Percentiles rank a stretch among this genome's conserved stretches.
Conservation (phyloP, 495 filamentous ascomycete genomes). For the Darksidea phi region DNA sequence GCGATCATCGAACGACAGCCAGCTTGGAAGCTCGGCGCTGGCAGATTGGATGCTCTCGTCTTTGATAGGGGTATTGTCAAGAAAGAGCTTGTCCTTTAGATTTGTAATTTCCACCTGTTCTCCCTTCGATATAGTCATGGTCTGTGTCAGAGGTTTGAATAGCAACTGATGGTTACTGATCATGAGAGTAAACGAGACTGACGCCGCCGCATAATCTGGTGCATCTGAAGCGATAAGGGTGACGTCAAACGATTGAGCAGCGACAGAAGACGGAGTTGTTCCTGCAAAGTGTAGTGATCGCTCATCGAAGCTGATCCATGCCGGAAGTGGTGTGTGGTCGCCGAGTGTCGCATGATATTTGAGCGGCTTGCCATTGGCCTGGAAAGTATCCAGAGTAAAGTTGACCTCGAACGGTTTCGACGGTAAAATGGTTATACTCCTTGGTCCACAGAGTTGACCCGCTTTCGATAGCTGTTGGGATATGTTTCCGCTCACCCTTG, state of each 20-base stretch:
- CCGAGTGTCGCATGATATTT: constrained; percentile 72
- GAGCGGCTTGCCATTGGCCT: constrained; percentile 31
- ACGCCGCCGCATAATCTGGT: constrained; percentile 67
- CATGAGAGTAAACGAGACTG: constrained; percentile 64
- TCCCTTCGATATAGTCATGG: constrained; percentile 41
- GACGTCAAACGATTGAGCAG: constrained; percentile 71
- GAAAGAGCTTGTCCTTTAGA: constrained; percentile 54
- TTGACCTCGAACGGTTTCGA: constrained; percentile 33
- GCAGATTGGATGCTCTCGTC: constrained; percentile 51
- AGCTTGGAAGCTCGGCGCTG: constrained; percentile 58
- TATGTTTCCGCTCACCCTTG: constrained; percentile 25
- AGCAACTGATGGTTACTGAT: constrained; percentile 58
- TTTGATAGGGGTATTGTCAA: constrained; percentile 59
- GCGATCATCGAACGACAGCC: constrained; percentile 67
- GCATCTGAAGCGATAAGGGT: constrained; percentile 78
- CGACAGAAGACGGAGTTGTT: constrained; percentile 62
- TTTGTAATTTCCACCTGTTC: constrained; percentile 54
- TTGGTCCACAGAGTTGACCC: constrained; percentile 38
- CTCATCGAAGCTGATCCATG: constrained; percentile 78
- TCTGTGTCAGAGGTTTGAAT: constrained; percentile 24
- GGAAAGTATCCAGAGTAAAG: constrained; percentile 38
- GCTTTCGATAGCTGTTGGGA: constrained; percentile 33
- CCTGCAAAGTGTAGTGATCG: constrained; percentile 67
- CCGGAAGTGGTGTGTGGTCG: constrained; percentile 79
- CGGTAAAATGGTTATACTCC: constrained; percentile 33